Percentiles rank a stretch among this genome's conserved stretches.
Conservation (phyloP, 805 yeast genomes). For the Myxozyma geophila region DNA sequence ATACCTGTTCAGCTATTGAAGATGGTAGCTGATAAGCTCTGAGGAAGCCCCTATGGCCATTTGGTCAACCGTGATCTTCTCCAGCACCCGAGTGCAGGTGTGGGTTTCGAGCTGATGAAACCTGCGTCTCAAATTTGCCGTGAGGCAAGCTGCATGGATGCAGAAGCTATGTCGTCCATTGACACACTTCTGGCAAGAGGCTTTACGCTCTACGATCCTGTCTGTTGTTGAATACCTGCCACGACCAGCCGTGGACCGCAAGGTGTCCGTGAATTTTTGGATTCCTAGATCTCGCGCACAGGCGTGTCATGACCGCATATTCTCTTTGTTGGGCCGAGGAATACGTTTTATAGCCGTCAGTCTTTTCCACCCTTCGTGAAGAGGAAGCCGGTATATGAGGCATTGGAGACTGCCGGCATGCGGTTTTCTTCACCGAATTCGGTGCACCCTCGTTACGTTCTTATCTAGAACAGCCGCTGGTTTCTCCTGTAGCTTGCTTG, state of each 20-base stretch:
- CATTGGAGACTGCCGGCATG: no score
- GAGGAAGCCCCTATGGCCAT: slow-evolving; percentile 1
- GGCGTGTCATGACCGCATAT: background rate
- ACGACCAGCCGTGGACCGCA: no score
- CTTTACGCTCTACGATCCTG: background rate
- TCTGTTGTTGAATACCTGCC: no score
- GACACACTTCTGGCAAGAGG: background rate
- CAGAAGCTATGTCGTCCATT: background rate
- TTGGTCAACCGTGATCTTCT: background rate
- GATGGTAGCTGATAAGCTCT: background rate
- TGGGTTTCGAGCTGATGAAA: background rate
- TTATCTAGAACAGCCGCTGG: background rate
- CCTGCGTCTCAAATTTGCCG: background rate
- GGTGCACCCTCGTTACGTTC: background rate
- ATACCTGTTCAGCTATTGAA: background rate
- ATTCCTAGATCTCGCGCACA: background rate
- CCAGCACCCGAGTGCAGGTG: background rate
- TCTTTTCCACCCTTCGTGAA: no score
- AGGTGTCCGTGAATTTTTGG: background rate
- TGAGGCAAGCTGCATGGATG: background rate
- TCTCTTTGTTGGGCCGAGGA: background rate
- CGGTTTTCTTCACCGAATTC: background rate
- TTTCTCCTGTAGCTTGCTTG: background rate
- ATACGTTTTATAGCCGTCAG: background rate
- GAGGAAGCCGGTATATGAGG: no score